Evolutionary conservation across 129 eudicot genomes (phyloP), one percentile per base, ranked within the genome.

Genomic region (Chrysanthemum lavandulifolium): DNA sequence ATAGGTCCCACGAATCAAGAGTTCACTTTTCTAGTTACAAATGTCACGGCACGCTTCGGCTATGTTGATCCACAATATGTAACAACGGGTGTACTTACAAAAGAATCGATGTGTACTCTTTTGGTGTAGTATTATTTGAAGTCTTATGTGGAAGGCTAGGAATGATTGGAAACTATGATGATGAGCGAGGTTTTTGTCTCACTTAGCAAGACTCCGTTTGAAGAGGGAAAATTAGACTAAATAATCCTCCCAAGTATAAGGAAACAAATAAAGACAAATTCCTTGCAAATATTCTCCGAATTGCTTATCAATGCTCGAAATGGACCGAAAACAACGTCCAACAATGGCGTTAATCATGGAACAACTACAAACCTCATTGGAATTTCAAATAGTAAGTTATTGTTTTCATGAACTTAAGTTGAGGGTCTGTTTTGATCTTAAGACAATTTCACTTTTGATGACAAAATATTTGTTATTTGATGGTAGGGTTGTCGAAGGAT

Each of bases 61-160:
- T 76, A 76, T 50, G 11, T 16, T 4, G 80, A 76, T 68, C 80
- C 80, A 10, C 3, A 4, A 18, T 76, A 67, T 18, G 1, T 29
- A 7, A 0, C 14, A 3, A 76, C 53, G 0, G 74, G 68, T 0
- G 15, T 68, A 0, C 69, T 76, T 27, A 76, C 80, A 47, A 76
- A 76, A 43, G 77, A 73, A 61, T 73, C 77, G 69, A 74, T 4
- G 73, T 75, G 16, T 75, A 65, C 56, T 76, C 80, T 67, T 75
- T 75, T 45, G 79, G 79, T 2, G 60, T 75, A 0, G 73, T 75
- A 15, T 57, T 75, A 12, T 75, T 75, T 56, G 79, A 75, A 57
- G 79, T 75, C 6, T 67, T 75, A 67, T 75, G 79, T 16, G 80
- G 80, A 25, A 67, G 80, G 36, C 80, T 59, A 4, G 80, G 74